Conservation (phyloP, 257 asterid genomes). For the Fraxinus quadrangulata region DNA sequence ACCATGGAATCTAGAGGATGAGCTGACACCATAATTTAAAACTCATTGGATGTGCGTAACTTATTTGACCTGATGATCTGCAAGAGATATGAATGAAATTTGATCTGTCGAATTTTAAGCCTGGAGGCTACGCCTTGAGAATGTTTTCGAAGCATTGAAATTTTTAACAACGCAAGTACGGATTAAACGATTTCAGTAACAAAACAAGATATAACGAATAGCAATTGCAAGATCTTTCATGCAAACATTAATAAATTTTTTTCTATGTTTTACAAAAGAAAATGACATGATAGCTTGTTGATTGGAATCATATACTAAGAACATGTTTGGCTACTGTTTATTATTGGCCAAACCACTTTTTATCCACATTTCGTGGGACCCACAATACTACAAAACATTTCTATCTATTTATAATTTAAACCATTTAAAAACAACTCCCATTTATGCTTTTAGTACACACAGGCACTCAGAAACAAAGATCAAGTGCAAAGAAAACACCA, state of each 20-base stretch:
- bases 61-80: not conserved
- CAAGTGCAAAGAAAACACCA: conserved; percentile 3
- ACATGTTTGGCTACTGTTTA: too few relatives aligned
- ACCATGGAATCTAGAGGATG: not conserved
- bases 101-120: not conserved
- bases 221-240: not conserved
- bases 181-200: not conserved
- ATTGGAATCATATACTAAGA: not conserved
- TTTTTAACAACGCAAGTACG: too few relatives aligned
- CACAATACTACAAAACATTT: too few relatives aligned
- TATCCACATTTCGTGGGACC: too few relatives aligned
- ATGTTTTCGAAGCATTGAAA: not conserved
- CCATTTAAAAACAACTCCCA: too few relatives aligned
- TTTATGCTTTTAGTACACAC: not conserved
- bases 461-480: not conserved
- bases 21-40: not conserved
- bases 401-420: too few relatives aligned
- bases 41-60: not conserved
- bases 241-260: too few relatives aligned
- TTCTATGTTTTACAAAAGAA: not conserved
- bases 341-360: too few relatives aligned
- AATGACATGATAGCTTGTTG: conserved; percentile 2
- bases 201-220: not conserved
- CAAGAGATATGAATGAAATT: not conserved
- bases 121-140: not conserved